These are phyloP conservation scores for Beauveria rudraprayagi DNA, from an alignment of 2,329 filamentous ascomycete genomes.

Conservation along the genomic window DNA sequence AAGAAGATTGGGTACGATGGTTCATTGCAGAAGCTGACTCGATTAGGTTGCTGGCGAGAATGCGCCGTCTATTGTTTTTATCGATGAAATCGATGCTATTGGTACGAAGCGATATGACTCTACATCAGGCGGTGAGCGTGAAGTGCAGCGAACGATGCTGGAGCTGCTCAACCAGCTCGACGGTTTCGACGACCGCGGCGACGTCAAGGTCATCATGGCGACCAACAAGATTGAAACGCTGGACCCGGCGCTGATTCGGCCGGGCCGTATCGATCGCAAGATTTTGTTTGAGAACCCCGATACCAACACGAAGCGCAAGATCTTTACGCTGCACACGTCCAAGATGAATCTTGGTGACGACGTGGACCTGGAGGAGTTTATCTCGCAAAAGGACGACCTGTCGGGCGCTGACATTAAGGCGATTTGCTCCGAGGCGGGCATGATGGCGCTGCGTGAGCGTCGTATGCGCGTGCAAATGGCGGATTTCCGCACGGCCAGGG, in stretches of 20 bases:
- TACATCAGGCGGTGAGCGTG: constrained; percentile 90
- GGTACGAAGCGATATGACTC: constrained; percentile 98
- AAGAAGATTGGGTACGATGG: constrained; percentile 17
- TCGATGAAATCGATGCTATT: constrained; percentile 98
- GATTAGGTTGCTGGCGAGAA: constrained; percentile 81
- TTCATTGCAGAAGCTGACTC: background rate
- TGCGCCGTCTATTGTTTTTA: constrained; percentile 94
- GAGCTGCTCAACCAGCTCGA: constrained; percentile 97
- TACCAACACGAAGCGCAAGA: constrained; percentile 94
- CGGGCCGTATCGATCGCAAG: constrained; percentile 97
- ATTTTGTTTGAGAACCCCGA: constrained; percentile 65
- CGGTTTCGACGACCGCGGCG: constrained; percentile 95
- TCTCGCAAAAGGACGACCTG: constrained; percentile 95
- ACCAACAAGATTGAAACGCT: constrained; percentile 99
- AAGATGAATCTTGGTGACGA: constrained; percentile 97
- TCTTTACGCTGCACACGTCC: constrained; percentile 94
- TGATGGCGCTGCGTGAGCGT: constrained; percentile 87
- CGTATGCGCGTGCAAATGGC: constrained; percentile 99
- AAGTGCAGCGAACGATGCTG: constrained; percentile 97
- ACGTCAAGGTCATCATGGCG: constrained; percentile 99
- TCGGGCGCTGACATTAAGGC: constrained; percentile 98
- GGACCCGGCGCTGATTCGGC: constrained; percentile 90
- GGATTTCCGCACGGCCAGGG: constrained; percentile 86
- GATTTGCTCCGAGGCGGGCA: constrained; percentile 93
- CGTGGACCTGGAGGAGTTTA: constrained; percentile 98